phyloP scores from a whole-genome alignment of 192 early-diverging fungal genomes.

The Coemansia sp. region DNA sequence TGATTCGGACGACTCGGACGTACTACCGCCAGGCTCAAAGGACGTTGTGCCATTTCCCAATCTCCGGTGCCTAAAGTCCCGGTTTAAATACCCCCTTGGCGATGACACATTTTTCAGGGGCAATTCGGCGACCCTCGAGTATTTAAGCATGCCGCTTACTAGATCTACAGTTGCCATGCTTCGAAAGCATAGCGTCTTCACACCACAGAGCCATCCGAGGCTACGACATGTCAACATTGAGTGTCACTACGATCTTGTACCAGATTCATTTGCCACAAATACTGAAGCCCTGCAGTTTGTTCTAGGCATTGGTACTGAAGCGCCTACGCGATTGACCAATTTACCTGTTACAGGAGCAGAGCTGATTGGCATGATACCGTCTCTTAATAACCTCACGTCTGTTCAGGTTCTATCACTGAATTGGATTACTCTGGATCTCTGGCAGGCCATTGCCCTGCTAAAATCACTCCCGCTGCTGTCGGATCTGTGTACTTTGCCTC shows the following conservation, averaged over 20 bases:
- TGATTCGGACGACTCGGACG: too few relatives aligned
- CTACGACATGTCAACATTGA: neutral
- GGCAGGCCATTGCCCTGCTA: neutral
- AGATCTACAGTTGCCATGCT: neutral
- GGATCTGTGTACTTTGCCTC: neutral
- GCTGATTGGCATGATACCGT: neutral
- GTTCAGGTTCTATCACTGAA: neutral
- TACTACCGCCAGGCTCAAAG: neutral
- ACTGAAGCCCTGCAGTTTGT: neutral
- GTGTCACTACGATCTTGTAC: too few relatives aligned
- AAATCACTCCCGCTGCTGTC: neutral
- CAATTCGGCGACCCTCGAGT: neutral
- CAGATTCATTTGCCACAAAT: neutral
- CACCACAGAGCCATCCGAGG: neutral
- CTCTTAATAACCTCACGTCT: neutral
- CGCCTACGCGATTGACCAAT: neutral
- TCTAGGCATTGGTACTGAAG: neutral
- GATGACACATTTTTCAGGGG: slow-evolving; percentile 1
- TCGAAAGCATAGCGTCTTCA: neutral
- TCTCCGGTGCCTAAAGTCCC: neutral
- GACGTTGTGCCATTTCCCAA: neutral
- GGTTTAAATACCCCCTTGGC: neutral
- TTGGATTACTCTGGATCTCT: neutral
- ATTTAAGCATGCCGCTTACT: neutral
- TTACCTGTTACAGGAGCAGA: neutral